Evolutionary conservation across 176 grass and related monocot species (phyloP).

Genomic region (Triticum timopheevii): DNA sequence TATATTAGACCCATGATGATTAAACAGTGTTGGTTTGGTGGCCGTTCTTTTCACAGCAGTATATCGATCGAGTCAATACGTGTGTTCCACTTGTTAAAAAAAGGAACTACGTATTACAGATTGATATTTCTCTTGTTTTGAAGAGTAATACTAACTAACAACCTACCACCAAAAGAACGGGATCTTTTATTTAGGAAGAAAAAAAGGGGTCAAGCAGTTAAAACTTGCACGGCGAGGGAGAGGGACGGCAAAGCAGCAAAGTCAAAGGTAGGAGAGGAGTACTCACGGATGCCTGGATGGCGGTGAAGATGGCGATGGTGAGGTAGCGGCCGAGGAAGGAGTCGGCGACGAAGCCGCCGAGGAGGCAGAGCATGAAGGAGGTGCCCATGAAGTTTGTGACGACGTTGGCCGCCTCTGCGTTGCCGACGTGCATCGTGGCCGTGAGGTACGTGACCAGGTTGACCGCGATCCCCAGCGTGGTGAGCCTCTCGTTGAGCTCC

Average conservation of each 20-base stretch:
- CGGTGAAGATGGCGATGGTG: slow-evolving; percentile 89
- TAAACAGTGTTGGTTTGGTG: slow-evolving; percentile 15
- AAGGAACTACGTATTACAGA: neutral
- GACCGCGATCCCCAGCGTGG: slow-evolving; percentile 84
- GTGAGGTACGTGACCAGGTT: slow-evolving; percentile 92
- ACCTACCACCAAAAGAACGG: neutral
- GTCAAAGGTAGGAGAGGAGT: neutral
- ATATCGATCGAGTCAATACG: neutral
- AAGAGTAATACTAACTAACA: neutral
- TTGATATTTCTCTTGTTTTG: neutral
- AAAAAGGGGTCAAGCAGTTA: neutral
- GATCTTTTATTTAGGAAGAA: neutral
- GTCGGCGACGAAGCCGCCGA: slow-evolving; percentile 93
- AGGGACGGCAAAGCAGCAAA: neutral
- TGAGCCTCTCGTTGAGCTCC: slow-evolving; percentile 87
- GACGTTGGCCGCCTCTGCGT: slow-evolving; percentile 71
- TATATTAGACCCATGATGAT: neutral
- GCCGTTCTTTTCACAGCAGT: slow-evolving; percentile 4
- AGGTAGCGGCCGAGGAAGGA: slow-evolving; percentile 83
- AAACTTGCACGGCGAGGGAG: neutral
- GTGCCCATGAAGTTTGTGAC: slow-evolving; percentile 99
- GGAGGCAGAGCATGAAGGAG: slow-evolving; percentile 97
- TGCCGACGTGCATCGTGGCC: slow-evolving; percentile 82
- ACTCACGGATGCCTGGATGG: slow-evolving; percentile 74
- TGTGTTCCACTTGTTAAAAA: neutral